phyloP scores from a whole-genome alignment of 2,329 filamentous ascomycete genomes.

The Elsinoe batatas region DNA sequence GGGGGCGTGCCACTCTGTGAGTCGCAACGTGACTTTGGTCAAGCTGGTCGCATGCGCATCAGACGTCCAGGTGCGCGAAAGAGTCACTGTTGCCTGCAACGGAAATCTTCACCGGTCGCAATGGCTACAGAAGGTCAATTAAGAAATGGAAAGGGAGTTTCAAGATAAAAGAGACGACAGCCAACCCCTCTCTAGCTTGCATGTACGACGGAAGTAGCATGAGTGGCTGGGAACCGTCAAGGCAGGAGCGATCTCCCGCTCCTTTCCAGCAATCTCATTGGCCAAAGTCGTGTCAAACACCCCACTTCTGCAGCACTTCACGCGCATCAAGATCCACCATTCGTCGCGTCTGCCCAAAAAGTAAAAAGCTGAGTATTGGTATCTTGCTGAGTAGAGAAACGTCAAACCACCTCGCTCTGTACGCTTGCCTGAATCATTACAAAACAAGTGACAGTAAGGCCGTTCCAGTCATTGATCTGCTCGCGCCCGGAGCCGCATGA shows the following conservation, averaged over 20 bases:
- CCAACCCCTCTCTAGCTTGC: slow-evolving; percentile 8
- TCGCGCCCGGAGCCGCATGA: background rate
- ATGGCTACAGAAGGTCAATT: background rate
- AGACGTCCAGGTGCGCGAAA: slow-evolving; percentile 8
- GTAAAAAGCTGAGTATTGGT: slow-evolving; percentile 6
- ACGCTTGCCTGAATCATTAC: background rate
- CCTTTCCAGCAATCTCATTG: background rate
- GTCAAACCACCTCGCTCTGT: background rate
- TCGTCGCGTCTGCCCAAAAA: slow-evolving; percentile 3
- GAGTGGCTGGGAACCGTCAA: background rate
- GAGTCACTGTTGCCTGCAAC: slow-evolving; percentile 6
- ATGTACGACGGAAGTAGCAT: background rate
- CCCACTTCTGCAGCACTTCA: slow-evolving; percentile 2
- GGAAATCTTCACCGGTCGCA: background rate
- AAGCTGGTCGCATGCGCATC: slow-evolving; percentile 5
- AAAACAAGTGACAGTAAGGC: background rate
- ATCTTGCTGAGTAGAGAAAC: slow-evolving; percentile 4
- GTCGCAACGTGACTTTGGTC: slow-evolving; percentile 3
- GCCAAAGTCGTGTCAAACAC: background rate
- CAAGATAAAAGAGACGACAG: slow-evolving; percentile 9
- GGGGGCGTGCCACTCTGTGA: slow-evolving; percentile 3
- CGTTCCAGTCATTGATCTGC: background rate
- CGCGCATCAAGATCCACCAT: slow-evolving; percentile 4
- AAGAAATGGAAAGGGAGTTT: background rate
- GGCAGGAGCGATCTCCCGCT: background rate